Conservation (phyloP, 2,329 filamentous ascomycete genomes). For the Aspergillus candidus region DNA sequence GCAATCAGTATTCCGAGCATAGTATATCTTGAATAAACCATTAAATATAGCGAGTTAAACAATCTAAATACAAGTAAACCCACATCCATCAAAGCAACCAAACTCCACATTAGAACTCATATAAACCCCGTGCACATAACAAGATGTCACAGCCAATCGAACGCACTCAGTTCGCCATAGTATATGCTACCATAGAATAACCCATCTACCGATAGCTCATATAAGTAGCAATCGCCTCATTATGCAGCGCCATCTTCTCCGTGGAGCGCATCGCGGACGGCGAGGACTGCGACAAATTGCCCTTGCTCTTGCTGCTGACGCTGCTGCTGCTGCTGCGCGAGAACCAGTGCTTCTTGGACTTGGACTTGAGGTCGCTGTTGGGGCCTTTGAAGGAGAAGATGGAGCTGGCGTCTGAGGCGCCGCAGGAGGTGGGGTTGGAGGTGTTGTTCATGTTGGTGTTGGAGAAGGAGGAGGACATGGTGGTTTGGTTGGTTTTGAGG, state of each 20-base stretch:
- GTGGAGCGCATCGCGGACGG: neutral
- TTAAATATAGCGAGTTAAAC: conserved; percentile 27
- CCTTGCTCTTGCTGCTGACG: neutral
- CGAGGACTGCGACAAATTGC: neutral
- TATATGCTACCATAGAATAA: neutral
- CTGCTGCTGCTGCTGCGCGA: neutral
- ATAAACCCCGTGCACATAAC: too few species aligned
- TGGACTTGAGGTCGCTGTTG: conserved; percentile 10
- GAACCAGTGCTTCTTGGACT: conserved; percentile 6
- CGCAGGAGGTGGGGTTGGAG: conserved; percentile 10
- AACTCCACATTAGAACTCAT: too few species aligned
- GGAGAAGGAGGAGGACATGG: conserved; percentile 11
- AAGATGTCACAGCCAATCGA: too few species aligned
- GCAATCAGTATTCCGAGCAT: neutral
- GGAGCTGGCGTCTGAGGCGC: conserved; percentile 18
- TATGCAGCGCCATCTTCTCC: conserved; percentile 12
- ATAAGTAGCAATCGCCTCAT: conserved; percentile 20
- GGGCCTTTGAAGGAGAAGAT: conserved; percentile 18
- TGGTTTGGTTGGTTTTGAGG: neutral
- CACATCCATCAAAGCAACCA: too few species aligned
- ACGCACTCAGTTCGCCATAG: too few species aligned
- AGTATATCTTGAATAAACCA: too few species aligned
- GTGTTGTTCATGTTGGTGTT: neutral
- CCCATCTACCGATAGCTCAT: conserved; percentile 25
- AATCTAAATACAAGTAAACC: neutral